A percentile compares a stretch with the other conserved stretches of the same genome.
phyloP scores from a whole-genome alignment of 495 filamentous ascomycete species.

The Xylaria curta region DNA sequence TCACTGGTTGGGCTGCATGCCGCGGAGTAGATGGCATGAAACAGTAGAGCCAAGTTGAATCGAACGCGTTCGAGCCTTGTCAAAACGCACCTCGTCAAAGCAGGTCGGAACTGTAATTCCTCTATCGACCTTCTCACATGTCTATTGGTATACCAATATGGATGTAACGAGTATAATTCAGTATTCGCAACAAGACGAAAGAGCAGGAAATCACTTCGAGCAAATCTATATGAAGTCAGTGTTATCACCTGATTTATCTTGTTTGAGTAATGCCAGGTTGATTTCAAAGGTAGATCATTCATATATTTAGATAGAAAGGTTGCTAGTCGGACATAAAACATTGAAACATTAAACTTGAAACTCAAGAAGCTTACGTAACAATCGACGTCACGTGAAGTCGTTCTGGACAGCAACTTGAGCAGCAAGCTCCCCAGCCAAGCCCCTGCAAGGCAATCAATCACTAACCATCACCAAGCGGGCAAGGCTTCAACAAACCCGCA shows the following conservation, averaged over 20 bases:
- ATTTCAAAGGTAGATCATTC: not conserved
- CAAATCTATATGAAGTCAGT: not conserved
- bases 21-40: not conserved
- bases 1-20: not conserved
- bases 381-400: constrained; percentile 21
- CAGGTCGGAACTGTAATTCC: not conserved
- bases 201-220: not conserved
- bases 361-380: constrained; percentile 17
- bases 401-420: not conserved
- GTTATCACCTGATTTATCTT: not conserved
- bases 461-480: constrained; percentile 9
- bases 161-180: not conserved
- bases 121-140: not conserved
- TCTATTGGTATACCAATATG: not conserved
- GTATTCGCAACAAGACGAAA: not conserved
- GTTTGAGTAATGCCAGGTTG: not conserved
- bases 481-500: constrained; percentile 15
- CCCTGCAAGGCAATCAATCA: constrained; percentile 23
- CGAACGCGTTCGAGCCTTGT: not conserved
- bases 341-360: not conserved
- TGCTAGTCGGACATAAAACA: not conserved
- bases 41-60: constrained; percentile 4
- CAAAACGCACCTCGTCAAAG: not conserved
- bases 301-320: not conserved
- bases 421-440: not conserved